Evolutionary conservation across 805 yeast species (phyloP), one percentile per base, ranked within the genome.

Genomic region (Candida khao-thaluensis): DNA sequence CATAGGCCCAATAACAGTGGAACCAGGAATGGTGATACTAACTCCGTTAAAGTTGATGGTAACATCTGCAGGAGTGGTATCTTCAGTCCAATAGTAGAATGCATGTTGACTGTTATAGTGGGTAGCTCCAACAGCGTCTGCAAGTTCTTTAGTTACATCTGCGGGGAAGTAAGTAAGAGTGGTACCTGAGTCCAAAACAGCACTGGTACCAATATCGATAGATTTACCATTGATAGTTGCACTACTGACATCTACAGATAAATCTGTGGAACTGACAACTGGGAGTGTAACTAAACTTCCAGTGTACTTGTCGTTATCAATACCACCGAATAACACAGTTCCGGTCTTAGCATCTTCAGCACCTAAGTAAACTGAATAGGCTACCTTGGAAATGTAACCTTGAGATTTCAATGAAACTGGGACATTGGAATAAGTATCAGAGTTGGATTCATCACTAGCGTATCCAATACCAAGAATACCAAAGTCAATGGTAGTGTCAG

Each of bases 231-330:
- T 41, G 36, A 54, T 34, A 12, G 42, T 25, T 3, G 76, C n/a
- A 5, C 66, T 59, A 42, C 65, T 64, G n/a, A 77, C 52, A 2
- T 76, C 71, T 32, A 77, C 54, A 27, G 74, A 72, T 24, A 77
- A 53, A 35, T 74, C 62, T 22, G 69, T 60, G 8, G 2, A 10
- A 29, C 35, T 15, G 7, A 35, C 38, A 20, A 56, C 26, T 17
- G 66, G 54, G 60, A 56, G 49, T 14, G 43, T 37, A 5, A 41
- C 42, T 22, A 60, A 46, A 2, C 27, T n/a, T 9, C 57, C 64
- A n/a, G 42, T 21, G 41, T 53, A 60, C 43, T 56, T 56, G 28
- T 45, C 48, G n/a, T 48, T 29, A 46, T 60, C 64, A 35, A 60
- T 50, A 22, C 62, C 69, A 5, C 69, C 69, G 48, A 64, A 64